Evolutionary conservation across 495 filamentous ascomycete species (phyloP).

Genomic region (Neurospora tetraspora): DNA sequence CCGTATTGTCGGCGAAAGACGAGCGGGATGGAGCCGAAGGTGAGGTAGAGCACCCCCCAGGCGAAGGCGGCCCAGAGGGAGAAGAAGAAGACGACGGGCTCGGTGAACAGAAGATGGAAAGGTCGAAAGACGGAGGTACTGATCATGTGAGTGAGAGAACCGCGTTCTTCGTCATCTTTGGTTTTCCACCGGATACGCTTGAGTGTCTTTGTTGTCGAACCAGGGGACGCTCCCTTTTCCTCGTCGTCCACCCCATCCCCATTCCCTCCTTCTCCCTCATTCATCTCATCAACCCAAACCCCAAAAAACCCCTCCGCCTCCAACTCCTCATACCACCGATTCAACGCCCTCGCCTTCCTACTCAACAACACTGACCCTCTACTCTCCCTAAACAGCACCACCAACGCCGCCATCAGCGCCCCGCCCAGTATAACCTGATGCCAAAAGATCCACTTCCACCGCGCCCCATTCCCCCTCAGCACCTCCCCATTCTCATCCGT

Average conservation of each 20-base stretch:
- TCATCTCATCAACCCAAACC: constrained; percentile 27
- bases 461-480: constrained; percentile 10
- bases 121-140: constrained; percentile 66
- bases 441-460: constrained; percentile 89
- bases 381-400: constrained; percentile 70
- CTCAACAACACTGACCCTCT: constrained; percentile 73
- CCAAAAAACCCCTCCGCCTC: constrained; percentile 59
- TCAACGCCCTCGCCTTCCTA: constrained; percentile 63
- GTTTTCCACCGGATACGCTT: constrained; percentile 76
- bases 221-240: constrained; percentile 11
- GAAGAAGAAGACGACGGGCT: constrained; percentile 93
- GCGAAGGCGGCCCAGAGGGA: constrained; percentile 83
- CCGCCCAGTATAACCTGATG: constrained; percentile 66
- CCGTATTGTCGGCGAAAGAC: constrained; percentile 62
- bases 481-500: neutral
- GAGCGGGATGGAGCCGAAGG: constrained; percentile 67
- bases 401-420: constrained; percentile 49
- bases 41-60: constrained; percentile 85
- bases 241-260: constrained; percentile 1
- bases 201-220: constrained; percentile 21
- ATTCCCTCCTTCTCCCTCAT: neutral
- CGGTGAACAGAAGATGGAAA: constrained; percentile 78
- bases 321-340: constrained; percentile 67
- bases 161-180: constrained; percentile 70
- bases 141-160: constrained; percentile 61